Evolutionary conservation across 805 yeast species (phyloP).

Genomic region (Torulaspora quercuum): DNA sequence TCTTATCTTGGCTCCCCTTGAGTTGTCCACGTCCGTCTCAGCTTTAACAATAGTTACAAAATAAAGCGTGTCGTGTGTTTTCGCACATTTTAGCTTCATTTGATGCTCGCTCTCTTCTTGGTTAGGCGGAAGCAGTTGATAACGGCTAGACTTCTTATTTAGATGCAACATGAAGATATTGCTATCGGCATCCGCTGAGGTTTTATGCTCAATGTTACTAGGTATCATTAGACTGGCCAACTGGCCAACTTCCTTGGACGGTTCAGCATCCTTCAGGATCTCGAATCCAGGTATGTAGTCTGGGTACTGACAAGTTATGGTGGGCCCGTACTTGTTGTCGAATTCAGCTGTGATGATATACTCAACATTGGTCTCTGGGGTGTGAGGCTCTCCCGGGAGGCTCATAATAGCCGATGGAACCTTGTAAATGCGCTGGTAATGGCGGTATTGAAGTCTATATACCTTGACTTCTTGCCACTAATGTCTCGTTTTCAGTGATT

Average conservation of each 20-base stretch:
- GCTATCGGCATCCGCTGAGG: slow-evolving; percentile 51
- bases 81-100: slow-evolving; percentile 16
- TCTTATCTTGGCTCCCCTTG: slow-evolving; percentile 59
- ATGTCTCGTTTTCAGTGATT: no score
- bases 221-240: slow-evolving; percentile 61
- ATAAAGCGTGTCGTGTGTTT: slow-evolving; percentile 43
- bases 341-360: slow-evolving; percentile 72
- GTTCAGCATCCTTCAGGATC: slow-evolving; percentile 27
- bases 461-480: no score
- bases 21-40: slow-evolving; percentile 40
- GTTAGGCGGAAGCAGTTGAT: slow-evolving; percentile 29
- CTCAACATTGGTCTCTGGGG: slow-evolving; percentile 40
- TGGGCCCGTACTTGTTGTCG: slow-evolving; percentile 72
- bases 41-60: slow-evolving; percentile 57
- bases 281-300: slow-evolving; percentile 38
- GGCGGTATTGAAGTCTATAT: no score
- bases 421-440: neutral
- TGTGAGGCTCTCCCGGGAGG: neutral
- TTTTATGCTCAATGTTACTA: slow-evolving; percentile 50
- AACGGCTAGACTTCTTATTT: slow-evolving; percentile 23
- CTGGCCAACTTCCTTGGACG: slow-evolving; percentile 20
- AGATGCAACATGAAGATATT: slow-evolving; percentile 53
- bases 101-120: no score
- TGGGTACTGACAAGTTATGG: slow-evolving; percentile 60
- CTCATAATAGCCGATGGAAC: neutral